Percentiles rank a stretch among this genome's conserved stretches.
These are phyloP conservation scores for Davidsoniella eucalypti DNA, from an alignment of 2,329 filamentous ascomycete genomes.

Conservation along the genomic window DNA sequence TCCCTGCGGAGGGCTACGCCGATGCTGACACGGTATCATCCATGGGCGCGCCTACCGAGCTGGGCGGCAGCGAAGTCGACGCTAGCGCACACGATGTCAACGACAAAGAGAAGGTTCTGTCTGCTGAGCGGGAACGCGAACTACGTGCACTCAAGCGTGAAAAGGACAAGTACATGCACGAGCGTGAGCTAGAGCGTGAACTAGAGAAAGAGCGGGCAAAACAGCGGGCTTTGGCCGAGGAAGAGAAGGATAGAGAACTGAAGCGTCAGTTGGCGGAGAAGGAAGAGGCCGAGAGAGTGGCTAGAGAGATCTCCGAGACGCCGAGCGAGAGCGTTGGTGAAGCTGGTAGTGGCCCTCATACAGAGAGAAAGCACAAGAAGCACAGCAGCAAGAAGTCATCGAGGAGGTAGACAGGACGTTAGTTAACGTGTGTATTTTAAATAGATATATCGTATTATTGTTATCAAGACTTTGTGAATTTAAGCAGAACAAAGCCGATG, in stretches of 20 bases:
- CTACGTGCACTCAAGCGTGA: neutral
- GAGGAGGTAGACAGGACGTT: neutral
- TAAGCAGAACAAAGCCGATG: too few relatives aligned
- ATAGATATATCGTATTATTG: too few relatives aligned
- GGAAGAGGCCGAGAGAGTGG: neutral
- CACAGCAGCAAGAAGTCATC: slow-evolving; percentile 3
- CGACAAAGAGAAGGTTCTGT: neutral
- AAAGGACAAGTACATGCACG: slow-evolving; percentile 9
- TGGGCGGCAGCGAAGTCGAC: neutral
- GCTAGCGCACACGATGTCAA: neutral
- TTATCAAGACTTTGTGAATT: too few relatives aligned
- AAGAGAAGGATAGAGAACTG: neutral
- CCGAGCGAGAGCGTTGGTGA: neutral
- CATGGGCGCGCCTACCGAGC: neutral
- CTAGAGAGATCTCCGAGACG: neutral
- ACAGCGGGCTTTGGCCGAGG: neutral
- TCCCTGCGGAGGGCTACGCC: slow-evolving; percentile 13
- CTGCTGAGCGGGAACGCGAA: neutral
- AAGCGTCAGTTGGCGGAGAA: neutral
- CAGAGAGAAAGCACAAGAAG: slow-evolving; percentile 4
- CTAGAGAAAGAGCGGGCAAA: slow-evolving; percentile 2
- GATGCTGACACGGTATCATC: slow-evolving; percentile 1
- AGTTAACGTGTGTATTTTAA: too few relatives aligned
- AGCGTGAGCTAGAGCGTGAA: slow-evolving; percentile 4
- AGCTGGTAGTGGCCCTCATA: neutral